Percentiles rank a stretch among this genome's conserved stretches.
phyloP scores from a whole-genome alignment of 2,329 filamentous ascomycete genomes.

The Sporothrix sp. region DNA sequence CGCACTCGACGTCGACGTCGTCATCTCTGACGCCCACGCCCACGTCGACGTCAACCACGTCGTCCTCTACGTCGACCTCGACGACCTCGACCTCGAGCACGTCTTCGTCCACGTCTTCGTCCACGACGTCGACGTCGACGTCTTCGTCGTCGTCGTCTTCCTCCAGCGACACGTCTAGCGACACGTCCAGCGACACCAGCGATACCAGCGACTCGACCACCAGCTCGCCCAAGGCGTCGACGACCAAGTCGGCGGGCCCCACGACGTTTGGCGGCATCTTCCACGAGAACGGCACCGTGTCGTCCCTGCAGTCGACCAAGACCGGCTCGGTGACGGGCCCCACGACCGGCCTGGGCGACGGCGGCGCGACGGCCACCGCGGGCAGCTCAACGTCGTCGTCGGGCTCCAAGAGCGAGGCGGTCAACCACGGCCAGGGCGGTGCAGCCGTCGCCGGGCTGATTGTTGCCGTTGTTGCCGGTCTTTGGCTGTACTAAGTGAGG shows the following conservation, averaged over 20 bases:
- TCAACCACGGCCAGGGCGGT: constrained; percentile 35
- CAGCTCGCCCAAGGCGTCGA: constrained; percentile 8
- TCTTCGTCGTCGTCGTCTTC: constrained; percentile 13
- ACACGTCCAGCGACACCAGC: constrained; percentile 1
- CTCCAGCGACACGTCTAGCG: background rate
- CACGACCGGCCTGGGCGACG: background rate
- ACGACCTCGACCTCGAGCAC: constrained; percentile 21
- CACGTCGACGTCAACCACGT: constrained; percentile 10
- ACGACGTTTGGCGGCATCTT: constrained; percentile 38
- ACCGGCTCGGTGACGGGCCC: constrained; percentile 5
- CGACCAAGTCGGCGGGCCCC: constrained; percentile 4
- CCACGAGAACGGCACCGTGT: constrained; percentile 37
- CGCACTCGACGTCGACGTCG: constrained; percentile 21
- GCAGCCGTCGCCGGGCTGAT: constrained; percentile 44
- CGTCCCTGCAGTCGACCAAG: constrained; percentile 5
- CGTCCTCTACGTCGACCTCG: constrained; percentile 16
- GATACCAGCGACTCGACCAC: constrained; percentile 10
- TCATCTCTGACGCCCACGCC: constrained; percentile 21
- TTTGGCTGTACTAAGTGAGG: constrained; percentile 35
- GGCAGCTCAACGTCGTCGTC: constrained; percentile 19
- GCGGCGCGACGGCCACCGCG: constrained; percentile 14
- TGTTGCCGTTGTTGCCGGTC: constrained; percentile 45
- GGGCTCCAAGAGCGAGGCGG: constrained; percentile 32
- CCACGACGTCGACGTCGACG: constrained; percentile 14
- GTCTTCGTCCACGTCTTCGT: constrained; percentile 18